Evolutionary conservation across 169 alveolate species (phyloP), one percentile per base, ranked within the genome.

Genomic region (Ichthyophthirius multifiliis): DNA sequence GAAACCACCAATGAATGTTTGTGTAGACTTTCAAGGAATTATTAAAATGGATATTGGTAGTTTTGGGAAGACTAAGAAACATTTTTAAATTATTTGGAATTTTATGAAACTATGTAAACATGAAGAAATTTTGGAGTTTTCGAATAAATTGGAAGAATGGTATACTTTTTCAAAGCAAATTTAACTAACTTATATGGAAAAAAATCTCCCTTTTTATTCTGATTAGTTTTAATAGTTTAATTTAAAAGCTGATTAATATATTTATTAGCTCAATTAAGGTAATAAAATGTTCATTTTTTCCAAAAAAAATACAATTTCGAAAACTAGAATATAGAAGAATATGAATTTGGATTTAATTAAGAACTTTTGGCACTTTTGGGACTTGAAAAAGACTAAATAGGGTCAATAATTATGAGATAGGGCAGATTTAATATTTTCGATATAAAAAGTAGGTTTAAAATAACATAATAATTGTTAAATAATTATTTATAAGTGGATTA

Each of bases 1-100:
- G 71, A 55, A 55, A 39, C 71, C 71, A 27, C 71, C 71, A 13
- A n/a, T 55, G 12, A 55, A 55, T 55, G 71, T 55, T 15, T 34
- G 31, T 27, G 16, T 55, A 27, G 43, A 55, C 71, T 55, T n/a
- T n/a, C 34, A 55, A 55, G 18, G 18, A 5, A 55, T 55, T 23
- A 27, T 10, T 23, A 55, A 27, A 27, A 55, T 55, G 71, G 31
- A 55, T 27, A 55, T 55, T 20, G 71, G 71, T 15, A 27, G 43
- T 15, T 55, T 27, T 55, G 71, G 71, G 1, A 55, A 34, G 13
- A 55, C 71, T 5, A 55, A 27, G 71, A 16, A 39, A 5, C 43
- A 55, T 27, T 55, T 55, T n/a, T 55, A 34, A 20, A 55, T 55
- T 5, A 55, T 55, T 23, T 27, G 71, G 10, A 55, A 55, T 7